Evolutionary conservation across 2,329 filamentous ascomycete genomes (phyloP), one percentile per base, ranked within the genome.

Genomic region (Volutella citrinella): DNA sequence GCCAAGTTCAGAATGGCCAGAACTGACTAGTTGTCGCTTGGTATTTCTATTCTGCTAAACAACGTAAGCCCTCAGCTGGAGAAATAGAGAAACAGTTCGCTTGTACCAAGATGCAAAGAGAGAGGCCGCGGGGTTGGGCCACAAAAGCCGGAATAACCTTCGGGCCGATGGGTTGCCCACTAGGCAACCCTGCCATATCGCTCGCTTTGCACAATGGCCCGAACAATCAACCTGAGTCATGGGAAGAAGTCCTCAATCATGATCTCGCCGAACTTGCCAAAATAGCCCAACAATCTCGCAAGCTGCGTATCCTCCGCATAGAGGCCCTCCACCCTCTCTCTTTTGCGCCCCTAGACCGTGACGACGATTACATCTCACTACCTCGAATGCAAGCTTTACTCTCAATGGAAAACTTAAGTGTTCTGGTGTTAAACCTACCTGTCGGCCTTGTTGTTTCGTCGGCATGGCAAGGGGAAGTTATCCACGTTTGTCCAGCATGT

Each of bases 401-500:
- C 11, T 38, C 43, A 11, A 5, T 45, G 30, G 26, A 41, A 12
- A 40, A 44, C 26, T 23, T 51, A 13, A 40, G 19, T 7, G 25
- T 43, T 21, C 34, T 49, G 13, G 43, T 41, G 7, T 16, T 51
- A 10, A 42, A 49, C 26, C 25, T 48, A 11, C 14, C 30, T 16
- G 32, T 24, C n/a, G 14, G 19, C 23, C 19, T 42, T 20, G 23
- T 28, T n/a, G 10, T n/a, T 27, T 17, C 36, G 27, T 24, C 34
- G 15, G 30, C 28, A 22, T 15, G 34, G 17, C 23, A 6, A 31
- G 27, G 10, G 10, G 27, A 27, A 10, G 11, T 9, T 20, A 13
- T 25, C 13, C 36, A 46, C 17, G 34, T 46, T 19, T 49, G 46
- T 26, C 43, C 41, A 20, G 30, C 30, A n/a, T n/a, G n/a, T n/a